Conservation (phyloP, 345 rosid genomes). For the Salix arbutifolia region DNA sequence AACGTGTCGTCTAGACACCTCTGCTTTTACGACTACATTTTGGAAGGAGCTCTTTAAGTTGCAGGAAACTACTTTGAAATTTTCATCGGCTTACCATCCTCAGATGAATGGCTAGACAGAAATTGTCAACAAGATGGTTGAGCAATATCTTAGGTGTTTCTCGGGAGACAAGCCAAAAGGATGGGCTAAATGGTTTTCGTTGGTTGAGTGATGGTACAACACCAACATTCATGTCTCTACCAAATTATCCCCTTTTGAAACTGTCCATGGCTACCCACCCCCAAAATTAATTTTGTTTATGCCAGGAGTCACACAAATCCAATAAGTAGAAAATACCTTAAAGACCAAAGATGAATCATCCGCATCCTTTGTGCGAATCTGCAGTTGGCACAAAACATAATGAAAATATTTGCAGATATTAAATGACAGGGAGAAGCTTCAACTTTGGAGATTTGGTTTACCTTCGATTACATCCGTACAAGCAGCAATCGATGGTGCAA, state of each 20-base stretch:
- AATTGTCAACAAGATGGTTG: background rate
- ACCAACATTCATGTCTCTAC: background rate
- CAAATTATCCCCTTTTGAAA: background rate
- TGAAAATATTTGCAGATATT: no score
- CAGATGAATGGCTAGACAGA: background rate
- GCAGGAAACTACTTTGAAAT: background rate
- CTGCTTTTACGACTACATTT: background rate
- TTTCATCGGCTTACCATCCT: background rate
- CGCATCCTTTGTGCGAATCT: no score
- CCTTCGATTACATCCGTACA: background rate
- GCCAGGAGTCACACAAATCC: background rate
- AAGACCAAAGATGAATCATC: no score
- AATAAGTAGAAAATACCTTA: background rate
- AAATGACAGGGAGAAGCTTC: no score
- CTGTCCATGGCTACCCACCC: background rate
- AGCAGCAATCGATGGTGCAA: background rate
- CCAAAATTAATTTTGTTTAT: background rate
- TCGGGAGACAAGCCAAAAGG: background rate
- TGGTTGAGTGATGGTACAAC: background rate
- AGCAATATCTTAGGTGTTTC: background rate
- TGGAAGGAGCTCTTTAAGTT: background rate
- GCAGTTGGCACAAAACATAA: no score
- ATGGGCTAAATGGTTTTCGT: background rate
- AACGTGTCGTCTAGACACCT: no score
- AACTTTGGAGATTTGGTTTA: background rate